Evolutionary conservation across 805 yeast species (phyloP).

Genomic region (Kuraishia cidri): DNA sequence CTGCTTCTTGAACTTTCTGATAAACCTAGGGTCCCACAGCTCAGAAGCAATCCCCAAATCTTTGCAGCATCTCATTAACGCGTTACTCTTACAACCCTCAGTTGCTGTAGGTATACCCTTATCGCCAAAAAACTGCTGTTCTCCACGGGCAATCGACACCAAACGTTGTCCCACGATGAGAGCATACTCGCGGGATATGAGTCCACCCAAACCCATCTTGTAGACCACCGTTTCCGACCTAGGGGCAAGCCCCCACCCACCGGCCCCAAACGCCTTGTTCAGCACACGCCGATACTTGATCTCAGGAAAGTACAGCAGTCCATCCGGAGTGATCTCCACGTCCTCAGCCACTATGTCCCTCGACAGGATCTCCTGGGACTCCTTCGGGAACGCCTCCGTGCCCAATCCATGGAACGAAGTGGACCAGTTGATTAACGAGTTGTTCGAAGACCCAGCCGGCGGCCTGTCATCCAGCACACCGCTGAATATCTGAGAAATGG

Average conservation of each 20-base stretch:
- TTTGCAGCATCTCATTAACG: constrained; percentile 96
- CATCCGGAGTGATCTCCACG: constrained; percentile 94
- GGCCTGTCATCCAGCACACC: constrained; percentile 1
- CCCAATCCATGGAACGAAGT: constrained; percentile 85
- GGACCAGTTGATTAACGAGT: constrained; percentile 59
- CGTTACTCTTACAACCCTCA: constrained; percentile 95
- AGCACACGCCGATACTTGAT: constrained; percentile 88
- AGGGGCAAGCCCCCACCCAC: constrained; percentile 98
- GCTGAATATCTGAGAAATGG: too few relatives aligned
- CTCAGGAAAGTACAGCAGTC: constrained; percentile 85
- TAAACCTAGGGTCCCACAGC: constrained; percentile 93
- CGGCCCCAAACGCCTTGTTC: constrained; percentile 93
- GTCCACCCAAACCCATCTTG: constrained; percentile 25
- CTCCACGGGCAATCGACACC: constrained; percentile 91
- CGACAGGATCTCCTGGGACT: constrained; percentile 49
- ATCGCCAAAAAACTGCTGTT: constrained; percentile 84
- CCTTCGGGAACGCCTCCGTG: constrained; percentile 58
- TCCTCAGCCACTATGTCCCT: constrained; percentile 61
- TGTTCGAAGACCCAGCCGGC: constrained; percentile 4
- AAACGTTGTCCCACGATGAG: constrained; percentile 80
- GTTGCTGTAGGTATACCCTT: constrained; percentile 90
- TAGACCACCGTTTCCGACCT: constrained; percentile 79
- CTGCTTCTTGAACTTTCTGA: constrained; percentile 53
- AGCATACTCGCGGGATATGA: constrained; percentile 84
- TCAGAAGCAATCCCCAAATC: constrained; percentile 96